phyloP scores from a whole-genome alignment of 495 filamentous ascomycete genomes.

The Immersiella caudata region DNA sequence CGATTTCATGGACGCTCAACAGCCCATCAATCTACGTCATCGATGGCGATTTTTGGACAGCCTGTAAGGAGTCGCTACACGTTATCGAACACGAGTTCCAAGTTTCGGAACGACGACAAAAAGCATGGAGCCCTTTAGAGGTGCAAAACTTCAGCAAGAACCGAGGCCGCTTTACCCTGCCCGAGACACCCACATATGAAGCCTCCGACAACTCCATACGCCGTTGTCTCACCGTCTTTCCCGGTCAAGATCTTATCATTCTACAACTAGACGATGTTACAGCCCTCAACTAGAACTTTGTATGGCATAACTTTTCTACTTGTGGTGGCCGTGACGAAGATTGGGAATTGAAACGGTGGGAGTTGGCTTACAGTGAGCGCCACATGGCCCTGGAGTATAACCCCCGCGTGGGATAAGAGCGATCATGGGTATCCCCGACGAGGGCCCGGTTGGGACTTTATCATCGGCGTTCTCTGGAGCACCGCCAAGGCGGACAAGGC shows the following conservation, averaged over 20 bases:
- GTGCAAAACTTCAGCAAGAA: not conserved
- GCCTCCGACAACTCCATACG: not conserved
- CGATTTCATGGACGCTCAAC: slow-evolving; percentile 20
- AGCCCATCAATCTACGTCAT: slow-evolving; percentile 23
- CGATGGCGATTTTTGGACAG: slow-evolving; percentile 22
- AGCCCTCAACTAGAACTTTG: slow-evolving; percentile 5
- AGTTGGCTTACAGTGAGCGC: not conserved
- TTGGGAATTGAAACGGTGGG: not conserved
- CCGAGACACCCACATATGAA: slow-evolving; percentile 12
- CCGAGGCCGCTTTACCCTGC: slow-evolving; percentile 13
- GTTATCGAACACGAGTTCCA: slow-evolving; percentile 21
- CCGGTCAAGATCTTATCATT: slow-evolving; percentile 17
- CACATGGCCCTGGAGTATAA: slow-evolving; percentile 23
- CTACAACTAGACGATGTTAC: slow-evolving; percentile 9
- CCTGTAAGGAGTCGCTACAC: slow-evolving; percentile 20
- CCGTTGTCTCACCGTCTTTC: slow-evolving; percentile 21
- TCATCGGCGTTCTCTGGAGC: not conserved
- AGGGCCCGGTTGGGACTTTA: not conserved
- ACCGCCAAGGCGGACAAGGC: not conserved
- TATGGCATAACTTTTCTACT: slow-evolving; percentile 13
- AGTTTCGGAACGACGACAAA: slow-evolving; percentile 3
- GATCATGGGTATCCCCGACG: not conserved
- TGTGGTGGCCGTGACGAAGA: no score
- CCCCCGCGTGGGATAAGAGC: slow-evolving; percentile 11
- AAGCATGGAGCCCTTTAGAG: slow-evolving; percentile 12